Conservation (phyloP, 2,329 filamentous ascomycete genomes). For the Beauveria varroae region DNA sequence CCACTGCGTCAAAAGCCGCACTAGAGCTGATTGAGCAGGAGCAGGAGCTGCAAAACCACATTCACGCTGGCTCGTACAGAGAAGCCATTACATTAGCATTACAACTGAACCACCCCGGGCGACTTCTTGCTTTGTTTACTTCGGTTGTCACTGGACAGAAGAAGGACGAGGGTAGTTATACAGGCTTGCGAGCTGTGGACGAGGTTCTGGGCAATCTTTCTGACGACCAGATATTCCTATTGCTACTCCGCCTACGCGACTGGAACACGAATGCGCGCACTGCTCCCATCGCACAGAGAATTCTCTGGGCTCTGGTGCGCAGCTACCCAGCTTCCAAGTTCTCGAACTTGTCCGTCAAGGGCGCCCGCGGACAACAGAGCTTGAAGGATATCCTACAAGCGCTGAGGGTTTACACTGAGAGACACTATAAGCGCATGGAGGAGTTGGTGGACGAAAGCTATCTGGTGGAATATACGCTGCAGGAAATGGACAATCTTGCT, state of each 20-base stretch:
- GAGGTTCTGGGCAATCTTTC: slow-evolving; percentile 71
- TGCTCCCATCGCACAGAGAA: slow-evolving; percentile 74
- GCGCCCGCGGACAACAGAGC: slow-evolving; percentile 52
- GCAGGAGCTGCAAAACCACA: slow-evolving; percentile 88
- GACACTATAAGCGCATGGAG: slow-evolving; percentile 84
- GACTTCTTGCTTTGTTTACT: slow-evolving; percentile 77
- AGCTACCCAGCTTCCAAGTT: slow-evolving; percentile 75
- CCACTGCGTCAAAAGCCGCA: slow-evolving; percentile 64
- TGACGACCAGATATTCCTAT: slow-evolving; percentile 76
- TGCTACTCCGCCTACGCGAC: slow-evolving; percentile 77
- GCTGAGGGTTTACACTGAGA: slow-evolving; percentile 83
- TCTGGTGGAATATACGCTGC: slow-evolving; percentile 84
- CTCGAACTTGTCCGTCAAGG: slow-evolving; percentile 58
- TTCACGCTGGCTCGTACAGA: slow-evolving; percentile 78
- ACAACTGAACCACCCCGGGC: slow-evolving; percentile 87
- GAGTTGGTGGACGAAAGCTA: slow-evolving; percentile 92
- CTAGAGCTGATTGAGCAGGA: slow-evolving; percentile 85
- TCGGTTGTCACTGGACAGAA: slow-evolving; percentile 59
- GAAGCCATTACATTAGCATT: slow-evolving; percentile 89
- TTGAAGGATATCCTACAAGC: slow-evolving; percentile 80
- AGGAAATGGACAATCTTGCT: slow-evolving; percentile 77
- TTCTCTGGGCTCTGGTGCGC: slow-evolving; percentile 71
- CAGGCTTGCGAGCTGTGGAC: slow-evolving; percentile 65
- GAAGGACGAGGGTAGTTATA: slow-evolving; percentile 56
- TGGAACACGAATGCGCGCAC: slow-evolving; percentile 97